Evolutionary conservation across 768 basidiomycete genomes (phyloP), one percentile per base, ranked within the genome.

Genomic region (Artomyces pyxidatus): DNA sequence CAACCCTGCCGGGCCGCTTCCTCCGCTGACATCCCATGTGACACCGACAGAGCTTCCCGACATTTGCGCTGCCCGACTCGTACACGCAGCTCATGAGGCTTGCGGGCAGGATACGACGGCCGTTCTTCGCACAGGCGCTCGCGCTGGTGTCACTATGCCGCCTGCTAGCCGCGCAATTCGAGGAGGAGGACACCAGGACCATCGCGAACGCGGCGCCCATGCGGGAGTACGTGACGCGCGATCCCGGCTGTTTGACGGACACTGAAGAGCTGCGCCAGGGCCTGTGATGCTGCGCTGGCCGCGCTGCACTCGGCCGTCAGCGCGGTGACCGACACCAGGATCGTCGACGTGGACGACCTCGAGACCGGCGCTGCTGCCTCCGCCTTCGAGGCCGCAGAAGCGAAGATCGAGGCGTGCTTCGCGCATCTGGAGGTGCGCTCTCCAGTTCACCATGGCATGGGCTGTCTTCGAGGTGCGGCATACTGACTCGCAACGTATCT

Each of bases 111-210:
- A 52, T 51, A 30, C 53, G 46, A 23, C 27, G 50, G 3, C 53
- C 53, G 0, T 54, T 47, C 50, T 50, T 52, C 19, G 45, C 53
- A 21, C 53, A 52, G 41, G 45, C 50, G 1, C 47, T 52, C 17
- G 50, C 50, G 2, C 29, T 54, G 16, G 45, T 52, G 37, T 25
- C 22, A 37, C 53, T 54, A 23, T 54, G 53, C n/a, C 53, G 40
- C 37, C 32, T 28, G 35, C 35, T 54, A 23, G 53, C 53, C n/a
- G 26, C 32, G 4, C 7, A 35, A n/a, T 54, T 54, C 37, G 47
- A 11, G 25, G 9, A 30, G 2, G 11, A 37, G 2, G 50, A n/a
- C 11, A 14, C 38, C 2, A 22, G 42, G 22, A 52, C 45, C 2
- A 22, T 42, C 23, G 45, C 52, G 25, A 40, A 37, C 16, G 17